Evolutionary conservation across 441 rosid species (phyloP), one percentile per base, ranked within the genome.

Genomic region (Kokia cookei): DNA sequence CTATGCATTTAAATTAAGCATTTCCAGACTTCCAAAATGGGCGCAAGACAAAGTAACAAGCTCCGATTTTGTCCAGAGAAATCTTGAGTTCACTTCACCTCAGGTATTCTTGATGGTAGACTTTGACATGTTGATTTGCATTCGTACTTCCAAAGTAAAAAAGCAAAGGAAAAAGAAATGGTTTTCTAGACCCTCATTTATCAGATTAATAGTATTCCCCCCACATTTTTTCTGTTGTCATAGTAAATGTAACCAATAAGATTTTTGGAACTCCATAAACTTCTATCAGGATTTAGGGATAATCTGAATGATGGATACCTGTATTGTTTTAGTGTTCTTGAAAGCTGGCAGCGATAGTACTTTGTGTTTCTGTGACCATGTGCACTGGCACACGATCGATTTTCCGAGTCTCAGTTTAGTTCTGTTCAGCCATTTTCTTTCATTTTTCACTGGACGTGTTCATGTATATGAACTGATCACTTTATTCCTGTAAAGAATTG

Each of bases 11-110:
- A 90, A 84, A 82, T 90, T 91, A 78, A 90, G 90, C 72, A 80
- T 90, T 81, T 93, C 97, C 70, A 81, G 93, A 72, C 91, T 93
- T 81, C 98, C 98, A 73, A 89, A 82, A 67, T 90, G 98, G 98
- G 98, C 98, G 22, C 97, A 89, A 82, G 72, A 81, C 32, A 90
- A 87, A 86, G 88, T 90, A 67, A 83, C 80, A 71, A 75, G 81
- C 77, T 48, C 84, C 2, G 75, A 55, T 73, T 77, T 62, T 67
- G 71, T 74, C 77, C 70, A 75, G 63, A 29, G 26, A 61, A 74
- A 78, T 83, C 84, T 82, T 59, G 82, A 79, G 72, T 78, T 80
- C 78, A 62, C 75, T 78, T 79, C 87, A 71, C 71, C 76, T 73
- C 83, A 87, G 94, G 96, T 93, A 89, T 73, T 50, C 69, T 70